These are phyloP conservation scores for Lepidium didymum DNA, from an alignment of 345 rosid genomes.

Conservation along the genomic window DNA sequence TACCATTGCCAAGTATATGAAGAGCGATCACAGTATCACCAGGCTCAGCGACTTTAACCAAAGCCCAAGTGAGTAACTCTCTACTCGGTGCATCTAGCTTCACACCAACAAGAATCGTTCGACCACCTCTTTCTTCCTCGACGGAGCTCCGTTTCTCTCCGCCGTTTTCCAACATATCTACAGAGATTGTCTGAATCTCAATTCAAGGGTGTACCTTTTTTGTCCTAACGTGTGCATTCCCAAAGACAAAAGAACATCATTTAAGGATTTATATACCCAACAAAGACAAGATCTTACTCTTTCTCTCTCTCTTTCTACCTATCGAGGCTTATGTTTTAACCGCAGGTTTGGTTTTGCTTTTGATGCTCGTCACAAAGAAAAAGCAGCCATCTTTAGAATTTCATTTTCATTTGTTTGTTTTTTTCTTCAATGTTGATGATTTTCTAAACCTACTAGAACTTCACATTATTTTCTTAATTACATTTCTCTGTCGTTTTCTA, in stretches of 20 bases:
- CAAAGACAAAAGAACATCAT: constrained; percentile 25
- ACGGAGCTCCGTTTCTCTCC: constrained; percentile 24
- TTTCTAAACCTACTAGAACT: not conserved
- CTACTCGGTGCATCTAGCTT: constrained; percentile 67
- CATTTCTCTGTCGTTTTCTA: constrained; percentile 8
- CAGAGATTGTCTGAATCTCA: constrained; percentile 2
- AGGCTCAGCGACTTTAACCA: constrained; percentile 80
- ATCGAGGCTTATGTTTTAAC: constrained; percentile 37
- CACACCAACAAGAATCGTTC: constrained; percentile 77
- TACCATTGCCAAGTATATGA: constrained; percentile 73
- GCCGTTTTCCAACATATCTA: constrained; percentile 32
- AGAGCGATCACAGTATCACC: constrained; percentile 84
- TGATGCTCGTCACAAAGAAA: constrained; percentile 41
- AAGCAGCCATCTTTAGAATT: constrained; percentile 26
- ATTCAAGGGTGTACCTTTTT: not conserved
- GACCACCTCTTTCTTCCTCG: constrained; percentile 23
- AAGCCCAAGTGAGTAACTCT: constrained; percentile 85
- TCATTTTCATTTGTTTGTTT: not conserved
- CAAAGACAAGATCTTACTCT: constrained; percentile 5
- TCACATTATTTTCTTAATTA: not conserved
- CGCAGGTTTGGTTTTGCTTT: constrained; percentile 57
- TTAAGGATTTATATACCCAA: constrained; percentile 26
- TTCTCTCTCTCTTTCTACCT: not conserved
- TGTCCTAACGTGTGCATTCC: constrained; percentile 12
- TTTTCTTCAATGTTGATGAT: not conserved